Percentiles rank a stretch among this genome's conserved stretches.
These are phyloP conservation scores for Coleophoma eucalyptorum DNA, from an alignment of 2,329 filamentous ascomycete genomes.

Conservation along the genomic window DNA sequence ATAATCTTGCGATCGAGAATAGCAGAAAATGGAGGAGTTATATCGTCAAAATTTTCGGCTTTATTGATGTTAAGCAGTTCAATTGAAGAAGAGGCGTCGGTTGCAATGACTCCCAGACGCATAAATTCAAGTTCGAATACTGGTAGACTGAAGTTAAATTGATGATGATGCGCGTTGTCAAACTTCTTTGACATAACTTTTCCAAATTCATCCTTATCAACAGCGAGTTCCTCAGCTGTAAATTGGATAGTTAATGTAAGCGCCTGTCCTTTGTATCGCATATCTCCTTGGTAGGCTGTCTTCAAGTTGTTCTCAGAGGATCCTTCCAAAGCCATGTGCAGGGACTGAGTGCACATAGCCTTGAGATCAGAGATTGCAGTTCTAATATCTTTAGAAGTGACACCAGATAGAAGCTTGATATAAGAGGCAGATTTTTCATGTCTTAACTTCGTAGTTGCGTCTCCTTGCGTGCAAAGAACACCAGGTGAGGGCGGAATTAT, in stretches of 20 bases:
- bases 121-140: constrained; percentile 43
- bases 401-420: constrained; percentile 27
- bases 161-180: constrained; percentile 36
- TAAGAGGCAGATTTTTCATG: constrained; percentile 42
- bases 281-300: constrained; percentile 37
- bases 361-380: not conserved
- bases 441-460: constrained; percentile 44
- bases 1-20: constrained; percentile 34
- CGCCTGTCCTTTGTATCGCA: constrained; percentile 44
- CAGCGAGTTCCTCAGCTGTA: constrained; percentile 27
- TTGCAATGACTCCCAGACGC: constrained; percentile 39
- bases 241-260: constrained; percentile 33
- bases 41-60: constrained; percentile 3
- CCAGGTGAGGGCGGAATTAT: constrained; percentile 47
- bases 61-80: constrained; percentile 26
- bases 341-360: not conserved
- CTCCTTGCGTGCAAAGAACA: constrained; percentile 44
- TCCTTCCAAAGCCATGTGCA: constrained; percentile 5
- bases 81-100: constrained; percentile 37
- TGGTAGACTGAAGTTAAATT: constrained; percentile 40
- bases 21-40: constrained; percentile 29
- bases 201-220: constrained; percentile 25
- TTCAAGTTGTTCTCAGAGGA: constrained; percentile 24
- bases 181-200: constrained; percentile 33
- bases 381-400: constrained; percentile 27